These are phyloP conservation scores for Pholiota adiposa DNA, from an alignment of 1,284 basidiomycete genomes.

Conservation along the genomic window DNA sequence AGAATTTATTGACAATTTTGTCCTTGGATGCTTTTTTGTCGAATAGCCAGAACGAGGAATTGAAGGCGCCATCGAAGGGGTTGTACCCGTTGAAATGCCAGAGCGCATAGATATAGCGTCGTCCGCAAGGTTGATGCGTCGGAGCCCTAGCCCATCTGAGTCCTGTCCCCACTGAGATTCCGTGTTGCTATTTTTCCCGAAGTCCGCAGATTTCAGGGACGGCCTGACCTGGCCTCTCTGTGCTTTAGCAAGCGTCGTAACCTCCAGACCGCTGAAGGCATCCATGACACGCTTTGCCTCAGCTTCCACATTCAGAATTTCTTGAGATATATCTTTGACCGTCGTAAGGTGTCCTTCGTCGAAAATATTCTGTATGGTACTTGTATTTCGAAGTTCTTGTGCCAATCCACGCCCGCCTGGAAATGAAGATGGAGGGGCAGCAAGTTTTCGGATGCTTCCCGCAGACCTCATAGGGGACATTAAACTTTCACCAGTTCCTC, in stretches of 20 bases:
- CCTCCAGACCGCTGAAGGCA: constrained; percentile 75
- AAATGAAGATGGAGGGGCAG: constrained; percentile 61
- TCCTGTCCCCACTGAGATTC: constrained; percentile 40
- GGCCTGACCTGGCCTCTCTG: constrained; percentile 42
- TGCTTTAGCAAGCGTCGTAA: constrained; percentile 63
- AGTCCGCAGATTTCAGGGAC: constrained; percentile 30
- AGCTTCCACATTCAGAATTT: constrained; percentile 68
- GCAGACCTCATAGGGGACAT: constrained; percentile 36
- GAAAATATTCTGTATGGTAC: constrained; percentile 44
- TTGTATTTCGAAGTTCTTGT: constrained; percentile 40
- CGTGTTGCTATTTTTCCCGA: constrained; percentile 22
- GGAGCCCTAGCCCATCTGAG: constrained; percentile 37
- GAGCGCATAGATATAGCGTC: constrained; percentile 56
- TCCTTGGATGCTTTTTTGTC: constrained; percentile 29
- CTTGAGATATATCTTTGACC: constrained; percentile 62
- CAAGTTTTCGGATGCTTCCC: constrained; percentile 47
- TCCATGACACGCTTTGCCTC: constrained; percentile 71
- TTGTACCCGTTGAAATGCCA: constrained; percentile 51
- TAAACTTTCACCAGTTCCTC: constrained; percentile 30
- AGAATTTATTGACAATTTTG: constrained; percentile 34
- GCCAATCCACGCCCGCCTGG: constrained; percentile 35
- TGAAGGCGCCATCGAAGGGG: constrained; percentile 46
- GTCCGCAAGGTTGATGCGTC: constrained; percentile 38
- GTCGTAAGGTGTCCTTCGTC: constrained; percentile 61
- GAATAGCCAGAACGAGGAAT: constrained; percentile 42